Evolutionary conservation across 164 flowering plant genomes (phyloP).

Genomic region (grape (Vitis vinifera)): ASM3070453v1 NC_081807.1:2644501-2645000

Average conservation of each 20-base stretch:
- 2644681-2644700: not conserved
- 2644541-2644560: not conserved
- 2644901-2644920: not conserved
- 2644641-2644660: not conserved
- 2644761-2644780: not conserved
- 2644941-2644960: not conserved
- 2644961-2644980: not conserved
- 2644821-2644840: not conserved
- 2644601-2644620: not conserved
- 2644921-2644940: not conserved
- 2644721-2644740: not conserved
- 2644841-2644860: not conserved
- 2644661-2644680: not conserved
- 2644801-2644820: not conserved
- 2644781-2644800: not conserved
- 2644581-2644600: not conserved
- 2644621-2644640: not conserved
- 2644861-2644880: not conserved
- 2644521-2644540: not conserved
- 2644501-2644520: not conserved
- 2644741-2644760: constrained; percentile 3
- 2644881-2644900: not conserved
- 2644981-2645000: not conserved
- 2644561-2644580: not conserved
- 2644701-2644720: not conserved